A percentile compares a stretch with the other conserved stretches of the same genome.
Conservation (phyloP, 805 yeast genomes). For the Starmerella kuoi region DNA sequence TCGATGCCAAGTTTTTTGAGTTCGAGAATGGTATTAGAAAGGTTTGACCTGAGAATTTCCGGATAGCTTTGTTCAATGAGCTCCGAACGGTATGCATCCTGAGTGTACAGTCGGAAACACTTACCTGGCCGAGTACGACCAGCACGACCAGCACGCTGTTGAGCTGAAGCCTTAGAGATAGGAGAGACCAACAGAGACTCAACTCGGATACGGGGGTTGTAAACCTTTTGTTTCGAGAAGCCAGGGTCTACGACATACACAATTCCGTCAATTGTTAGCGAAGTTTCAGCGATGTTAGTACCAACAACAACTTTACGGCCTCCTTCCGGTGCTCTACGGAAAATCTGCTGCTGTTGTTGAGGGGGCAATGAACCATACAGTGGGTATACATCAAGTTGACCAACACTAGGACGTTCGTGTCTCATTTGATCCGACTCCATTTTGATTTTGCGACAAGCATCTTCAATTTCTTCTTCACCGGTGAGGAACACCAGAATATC, state of each 20-base stretch:
- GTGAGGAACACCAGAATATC: conserved; percentile 21
- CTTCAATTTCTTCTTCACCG: conserved; percentile 89
- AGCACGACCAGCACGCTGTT: conserved; percentile 99
- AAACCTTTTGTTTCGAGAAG: conserved; percentile 89
- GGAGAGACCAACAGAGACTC: conserved; percentile 91
- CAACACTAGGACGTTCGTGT: conserved; percentile 71
- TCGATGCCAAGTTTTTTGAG: conserved; percentile 89
- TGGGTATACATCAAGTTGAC: conserved; percentile 83
- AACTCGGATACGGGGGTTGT: conserved; percentile 90
- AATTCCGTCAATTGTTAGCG: conserved; percentile 92
- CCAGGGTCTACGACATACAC: conserved; percentile 98
- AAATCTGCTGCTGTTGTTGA: conserved; percentile 83
- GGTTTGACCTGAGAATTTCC: conserved; percentile 80
- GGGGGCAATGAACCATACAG: conserved; percentile 95
- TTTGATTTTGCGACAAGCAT: conserved; percentile 79
- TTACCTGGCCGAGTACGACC: conserved; percentile 99
- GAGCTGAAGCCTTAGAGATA: conserved; percentile 92
- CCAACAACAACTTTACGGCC: conserved; percentile 88
- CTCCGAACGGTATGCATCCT: conserved; percentile 90
- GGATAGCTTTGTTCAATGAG: conserved; percentile 92
- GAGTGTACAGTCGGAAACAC: conserved; percentile 91
- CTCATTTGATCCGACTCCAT: conserved; percentile 80
- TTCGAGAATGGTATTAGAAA: conserved; percentile 83
- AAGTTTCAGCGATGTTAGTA: conserved; percentile 95
- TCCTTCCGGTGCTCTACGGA: conserved; percentile 84